A percentile compares a stretch with the other conserved stretches of the same genome.
Conservation (phyloP, 177 flowering plant genomes). For the Vitis hybrid region DNA sequence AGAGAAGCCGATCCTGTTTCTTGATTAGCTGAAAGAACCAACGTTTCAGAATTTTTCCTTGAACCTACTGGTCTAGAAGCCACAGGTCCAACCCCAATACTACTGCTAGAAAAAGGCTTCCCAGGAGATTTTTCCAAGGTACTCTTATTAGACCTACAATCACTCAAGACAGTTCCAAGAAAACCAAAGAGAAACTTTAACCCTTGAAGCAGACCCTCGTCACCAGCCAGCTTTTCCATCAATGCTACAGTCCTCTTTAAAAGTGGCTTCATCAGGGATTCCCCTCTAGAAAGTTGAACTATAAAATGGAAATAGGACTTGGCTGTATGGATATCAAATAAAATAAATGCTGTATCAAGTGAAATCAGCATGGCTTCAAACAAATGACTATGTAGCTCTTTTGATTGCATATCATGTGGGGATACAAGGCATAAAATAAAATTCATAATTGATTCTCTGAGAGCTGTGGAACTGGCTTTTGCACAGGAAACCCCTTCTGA, state of each 20-base stretch:
- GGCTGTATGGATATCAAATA: slow-evolving; percentile 67
- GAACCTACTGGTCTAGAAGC: slow-evolving; percentile 51
- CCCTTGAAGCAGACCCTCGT: slow-evolving; percentile 70
- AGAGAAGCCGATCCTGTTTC: slow-evolving; percentile 58
- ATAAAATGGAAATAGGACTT: slow-evolving; percentile 74
- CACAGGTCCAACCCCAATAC: slow-evolving; percentile 42
- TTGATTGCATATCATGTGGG: slow-evolving; percentile 37
- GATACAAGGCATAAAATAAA: slow-evolving; percentile 59
- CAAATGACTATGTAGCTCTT: slow-evolving; percentile 54
- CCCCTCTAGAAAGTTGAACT: slow-evolving; percentile 74
- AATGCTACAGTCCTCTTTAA: slow-evolving; percentile 54
- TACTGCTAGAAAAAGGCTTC: slow-evolving; percentile 41
- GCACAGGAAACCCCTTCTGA: slow-evolving; percentile 36
- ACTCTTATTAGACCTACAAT: slow-evolving; percentile 55
- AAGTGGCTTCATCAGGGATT: slow-evolving; percentile 53
- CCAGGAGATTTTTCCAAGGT: slow-evolving; percentile 39
- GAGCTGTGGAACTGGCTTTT: slow-evolving; percentile 56
- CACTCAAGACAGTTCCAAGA: slow-evolving; percentile 57
- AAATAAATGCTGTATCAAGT: slow-evolving; percentile 72
- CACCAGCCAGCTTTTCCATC: slow-evolving; percentile 68
- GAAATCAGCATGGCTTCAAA: slow-evolving; percentile 64
- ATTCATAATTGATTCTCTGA: slow-evolving; percentile 80
- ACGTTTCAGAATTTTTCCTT: slow-evolving; percentile 60
- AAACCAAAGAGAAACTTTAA: slow-evolving; percentile 78
- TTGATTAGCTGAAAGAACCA: slow-evolving; percentile 63